Evolutionary conservation across 164 flowering plant genomes (phyloP).

Genomic region (Umbilicus rupestris): DNA sequence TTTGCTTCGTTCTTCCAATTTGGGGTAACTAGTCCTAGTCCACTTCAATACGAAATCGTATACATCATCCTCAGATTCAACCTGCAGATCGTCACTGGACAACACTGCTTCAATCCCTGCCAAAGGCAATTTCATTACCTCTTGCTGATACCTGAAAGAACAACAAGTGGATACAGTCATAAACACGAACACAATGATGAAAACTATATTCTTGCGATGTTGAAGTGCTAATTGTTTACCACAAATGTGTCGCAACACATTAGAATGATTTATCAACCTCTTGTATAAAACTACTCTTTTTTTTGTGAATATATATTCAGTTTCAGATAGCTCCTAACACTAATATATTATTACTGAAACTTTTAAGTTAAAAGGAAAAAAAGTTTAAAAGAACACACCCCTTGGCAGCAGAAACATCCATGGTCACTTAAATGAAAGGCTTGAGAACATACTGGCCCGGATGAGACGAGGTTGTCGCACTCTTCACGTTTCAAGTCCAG

Average conservation of each 20-base stretch:
- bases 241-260: too few species aligned
- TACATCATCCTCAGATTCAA: conserved; percentile 89
- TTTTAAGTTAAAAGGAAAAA: too few species aligned
- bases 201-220: too few species aligned
- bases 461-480: conserved; percentile 60
- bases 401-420: conserved; percentile 91
- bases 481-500: conserved; percentile 76
- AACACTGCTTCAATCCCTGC: conserved; percentile 81
- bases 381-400: conserved; percentile 90
- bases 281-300: too few species aligned
- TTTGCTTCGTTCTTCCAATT: conserved; percentile 66
- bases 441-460: conserved; percentile 86
- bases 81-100: conserved; percentile 81
- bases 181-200: background rate
- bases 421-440: conserved; percentile 91
- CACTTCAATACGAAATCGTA: conserved; percentile 86
- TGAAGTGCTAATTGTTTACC: too few species aligned
- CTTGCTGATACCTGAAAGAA: conserved; percentile 62
- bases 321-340: too few species aligned
- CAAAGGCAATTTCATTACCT: conserved; percentile 68
- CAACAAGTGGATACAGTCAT: background rate
- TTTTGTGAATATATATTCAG: too few species aligned
- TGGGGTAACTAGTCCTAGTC: conserved; percentile 63
- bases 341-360: too few species aligned
- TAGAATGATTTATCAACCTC: too few species aligned